Evolutionary conservation across 495 filamentous ascomycete species (phyloP), one percentile per base, ranked within the genome.

Genomic region (Aspergillus bridgeri): DNA sequence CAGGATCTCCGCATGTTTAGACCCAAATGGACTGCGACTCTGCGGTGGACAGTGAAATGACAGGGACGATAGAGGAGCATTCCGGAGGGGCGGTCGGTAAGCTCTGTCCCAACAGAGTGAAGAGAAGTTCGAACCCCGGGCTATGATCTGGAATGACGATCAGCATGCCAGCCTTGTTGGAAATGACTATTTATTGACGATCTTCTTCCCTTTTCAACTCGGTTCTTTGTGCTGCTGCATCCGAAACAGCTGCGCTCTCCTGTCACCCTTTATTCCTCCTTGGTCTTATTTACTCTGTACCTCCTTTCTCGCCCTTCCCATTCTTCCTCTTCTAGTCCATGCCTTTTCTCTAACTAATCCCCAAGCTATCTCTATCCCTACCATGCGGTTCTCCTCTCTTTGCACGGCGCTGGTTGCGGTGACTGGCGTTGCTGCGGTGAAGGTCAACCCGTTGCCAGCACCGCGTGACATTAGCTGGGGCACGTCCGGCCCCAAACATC

Each of bases 401-500:
- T 65, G 67, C 22, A 56, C 67, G 48, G 63, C 72, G 53, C 57
- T 62, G 25, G 53, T 63, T n/a, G 57, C 71, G 46, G 63, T 56
- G 43, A 60, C 71, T 33, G 54, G 64, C n/a, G 69, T 65, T 11
- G 65, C 61, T 15, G 75, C 75, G 43, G 79, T 83, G 49, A 68
- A 67, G 42, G 81, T 80, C 54, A 83, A 83, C 58, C 81, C 81
- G 44, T 72, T 84, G 46, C 81, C 81, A 48, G 79, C 79, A 33
- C 81, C 81, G 15, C 73, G 72, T 53, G 72, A 75, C 53, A 82
- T 84, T 62, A 69, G 73, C 47, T 84, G 81, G 81, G 79, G 78
- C 5, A 68, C 69, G 19, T 76, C 78, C 11, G 81, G 80, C n/a
- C 70, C 81, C 21, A 77, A 77, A 49, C 51, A 65, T 17, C 66